phyloP scores from a whole-genome alignment of 1,284 basidiomycete species.

The Apiotrichum akiyoshidainum region DNA sequence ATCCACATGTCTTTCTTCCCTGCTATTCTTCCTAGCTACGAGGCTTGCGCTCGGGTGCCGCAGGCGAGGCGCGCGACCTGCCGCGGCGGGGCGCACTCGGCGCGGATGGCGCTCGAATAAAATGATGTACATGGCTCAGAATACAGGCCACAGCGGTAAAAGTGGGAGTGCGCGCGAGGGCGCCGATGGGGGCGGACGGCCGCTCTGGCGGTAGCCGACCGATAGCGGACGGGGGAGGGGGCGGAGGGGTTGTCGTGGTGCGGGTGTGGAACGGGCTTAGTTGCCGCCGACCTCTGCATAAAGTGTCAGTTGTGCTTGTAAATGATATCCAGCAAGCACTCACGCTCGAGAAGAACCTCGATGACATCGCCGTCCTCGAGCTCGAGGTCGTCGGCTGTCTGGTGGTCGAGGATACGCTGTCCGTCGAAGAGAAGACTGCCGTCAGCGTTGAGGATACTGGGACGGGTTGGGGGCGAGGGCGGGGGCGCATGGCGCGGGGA shows the following conservation, averaged over 20 bases:
- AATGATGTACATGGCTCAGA: background rate
- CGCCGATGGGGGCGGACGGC: background rate
- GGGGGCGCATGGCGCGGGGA: no score
- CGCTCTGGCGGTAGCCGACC: no score
- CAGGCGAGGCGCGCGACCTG: background rate
- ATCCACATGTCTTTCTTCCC: no score
- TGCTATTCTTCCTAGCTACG: no score
- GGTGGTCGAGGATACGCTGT: slow-evolving; percentile 72
- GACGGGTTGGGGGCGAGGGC: no score
- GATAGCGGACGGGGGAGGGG: no score
- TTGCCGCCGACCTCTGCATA: slow-evolving; percentile 37
- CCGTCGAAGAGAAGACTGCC: slow-evolving; percentile 85
- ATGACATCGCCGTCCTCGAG: slow-evolving; percentile 83
- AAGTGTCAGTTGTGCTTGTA: background rate
- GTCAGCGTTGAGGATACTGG: background rate
- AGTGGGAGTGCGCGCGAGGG: background rate
- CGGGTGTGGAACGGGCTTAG: background rate
- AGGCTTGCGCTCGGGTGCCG: no score
- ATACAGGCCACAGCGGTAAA: background rate
- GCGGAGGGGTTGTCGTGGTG: background rate
- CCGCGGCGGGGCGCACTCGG: background rate
- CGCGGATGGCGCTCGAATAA: background rate
- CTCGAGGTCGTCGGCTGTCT: slow-evolving; percentile 75
- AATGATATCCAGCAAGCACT: slow-evolving; percentile 51
- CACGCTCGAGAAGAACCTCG: slow-evolving; percentile 90